Percentiles rank a stretch among this genome's conserved stretches.
Evolutionary conservation across 2,329 filamentous ascomycete species (phyloP).

Genomic region (Alternaria atra): DNA sequence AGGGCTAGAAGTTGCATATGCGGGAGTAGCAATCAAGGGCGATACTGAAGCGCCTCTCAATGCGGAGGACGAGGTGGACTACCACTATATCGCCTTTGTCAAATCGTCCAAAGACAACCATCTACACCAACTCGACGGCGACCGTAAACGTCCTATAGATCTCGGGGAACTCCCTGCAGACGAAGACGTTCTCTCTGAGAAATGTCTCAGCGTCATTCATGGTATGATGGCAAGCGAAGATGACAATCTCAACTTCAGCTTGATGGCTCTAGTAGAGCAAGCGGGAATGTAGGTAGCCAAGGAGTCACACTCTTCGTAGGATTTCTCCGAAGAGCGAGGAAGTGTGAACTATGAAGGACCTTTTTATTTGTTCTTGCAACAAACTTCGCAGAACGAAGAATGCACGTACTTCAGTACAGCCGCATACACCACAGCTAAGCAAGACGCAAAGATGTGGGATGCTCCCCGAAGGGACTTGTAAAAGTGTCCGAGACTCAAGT

Average conservation of each 20-base stretch:
- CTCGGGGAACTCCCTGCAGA: constrained; percentile 33
- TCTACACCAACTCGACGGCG: constrained; percentile 44
- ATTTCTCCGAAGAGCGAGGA: constrained; percentile 55
- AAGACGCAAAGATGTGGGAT: constrained; percentile 58
- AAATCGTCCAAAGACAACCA: constrained; percentile 36
- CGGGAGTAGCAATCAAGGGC: constrained; percentile 35
- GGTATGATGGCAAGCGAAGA: constrained; percentile 27
- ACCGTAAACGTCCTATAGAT: constrained; percentile 42
- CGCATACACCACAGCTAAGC: constrained; percentile 56
- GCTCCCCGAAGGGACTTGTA: constrained; percentile 59
- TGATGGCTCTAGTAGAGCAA: constrained; percentile 40
- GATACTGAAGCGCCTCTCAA: constrained; percentile 36
- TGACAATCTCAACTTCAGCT: constrained; percentile 37
- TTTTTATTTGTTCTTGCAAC: constrained; percentile 58
- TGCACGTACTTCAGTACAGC: constrained; percentile 50
- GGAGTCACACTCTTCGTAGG: constrained; percentile 62
- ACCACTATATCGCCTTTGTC: constrained; percentile 47
- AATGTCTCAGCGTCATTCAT: constrained; percentile 31
- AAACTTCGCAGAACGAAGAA: constrained; percentile 18
- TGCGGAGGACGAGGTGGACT: constrained; percentile 47
- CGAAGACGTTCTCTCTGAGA: constrained; percentile 35
- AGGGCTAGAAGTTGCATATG: constrained; percentile 41
- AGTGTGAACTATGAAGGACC: constrained; percentile 66
- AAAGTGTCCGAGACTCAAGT: constrained; percentile 55
- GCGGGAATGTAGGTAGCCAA: constrained; percentile 58